phyloP scores from a whole-genome alignment of 306 rosid species.

The Medicago truncatula region MtrunA17r5.0-ANR NC_053048.1:40345001-40345500 shows the following conservation, averaged over 20 bases:
- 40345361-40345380: slow-evolving; percentile 15
- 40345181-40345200: background rate
- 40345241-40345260: background rate
- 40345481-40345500: background rate
- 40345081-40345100: slow-evolving; percentile 1
- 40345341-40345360: slow-evolving; percentile 23
- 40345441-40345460: background rate
- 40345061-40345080: slow-evolving; percentile 19
- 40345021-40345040: slow-evolving; percentile 7
- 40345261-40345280: background rate
- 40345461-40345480: background rate
- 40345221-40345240: slow-evolving; percentile 21
- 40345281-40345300: slow-evolving; percentile 8
- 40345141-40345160: background rate
- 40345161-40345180: slow-evolving; percentile 3
- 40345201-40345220: background rate
- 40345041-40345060: background rate
- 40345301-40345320: slow-evolving; percentile 17
- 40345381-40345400: background rate
- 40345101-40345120: slow-evolving; percentile 3
- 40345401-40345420: slow-evolving; percentile 10
- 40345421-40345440: background rate
- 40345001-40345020: slow-evolving; percentile 3
- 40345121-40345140: slow-evolving; percentile 13
- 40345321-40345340: slow-evolving; percentile 10